These are phyloP conservation scores for Tothia fuscella DNA, from an alignment of 2,329 filamentous ascomycete species.

Conservation along the genomic window DNA sequence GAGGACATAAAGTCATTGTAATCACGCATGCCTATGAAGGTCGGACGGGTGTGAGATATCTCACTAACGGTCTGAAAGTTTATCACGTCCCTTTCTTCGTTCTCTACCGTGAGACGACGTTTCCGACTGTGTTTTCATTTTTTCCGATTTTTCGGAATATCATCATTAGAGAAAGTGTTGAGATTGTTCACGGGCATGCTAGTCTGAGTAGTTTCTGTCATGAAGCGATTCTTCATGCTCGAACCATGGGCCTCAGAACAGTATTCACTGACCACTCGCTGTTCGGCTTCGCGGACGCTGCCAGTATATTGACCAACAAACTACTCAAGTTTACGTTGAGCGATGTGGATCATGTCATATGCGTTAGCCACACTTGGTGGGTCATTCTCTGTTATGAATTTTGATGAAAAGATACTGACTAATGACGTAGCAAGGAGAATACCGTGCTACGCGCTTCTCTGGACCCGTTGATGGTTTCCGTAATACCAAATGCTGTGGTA, in stretches of 20 bases:
- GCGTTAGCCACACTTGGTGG: slow-evolving; percentile 96
- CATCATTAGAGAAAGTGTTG: slow-evolving; percentile 82
- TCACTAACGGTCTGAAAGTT: slow-evolving; percentile 96
- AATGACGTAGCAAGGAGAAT: slow-evolving; percentile 70
- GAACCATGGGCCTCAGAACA: slow-evolving; percentile 91
- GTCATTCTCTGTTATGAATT: slow-evolving; percentile 5
- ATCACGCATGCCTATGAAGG: slow-evolving; percentile 93
- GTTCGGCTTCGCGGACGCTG: slow-evolving; percentile 94
- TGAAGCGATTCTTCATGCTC: slow-evolving; percentile 85
- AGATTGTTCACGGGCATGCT: slow-evolving; percentile 96
- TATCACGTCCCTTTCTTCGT: slow-evolving; percentile 95
- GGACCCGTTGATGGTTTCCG: slow-evolving; percentile 93
- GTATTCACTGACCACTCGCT: slow-evolving; percentile 97
- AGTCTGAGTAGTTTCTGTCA: slow-evolving; percentile 88
- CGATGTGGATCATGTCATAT: slow-evolving; percentile 96
- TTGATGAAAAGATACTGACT: slow-evolving; percentile 16
- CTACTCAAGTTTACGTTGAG: slow-evolving; percentile 90
- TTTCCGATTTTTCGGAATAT: slow-evolving; percentile 98
- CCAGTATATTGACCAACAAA: slow-evolving; percentile 93
- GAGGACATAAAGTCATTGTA: slow-evolving; percentile 94
- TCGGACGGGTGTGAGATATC: slow-evolving; percentile 81
- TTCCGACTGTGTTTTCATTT: slow-evolving; percentile 96
- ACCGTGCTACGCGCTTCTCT: slow-evolving; percentile 88
- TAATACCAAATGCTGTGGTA: slow-evolving; percentile 94
- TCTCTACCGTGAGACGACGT: slow-evolving; percentile 85